Conservation (phyloP, 495 filamentous ascomycete species). For the Evernia prunastri region DNA sequence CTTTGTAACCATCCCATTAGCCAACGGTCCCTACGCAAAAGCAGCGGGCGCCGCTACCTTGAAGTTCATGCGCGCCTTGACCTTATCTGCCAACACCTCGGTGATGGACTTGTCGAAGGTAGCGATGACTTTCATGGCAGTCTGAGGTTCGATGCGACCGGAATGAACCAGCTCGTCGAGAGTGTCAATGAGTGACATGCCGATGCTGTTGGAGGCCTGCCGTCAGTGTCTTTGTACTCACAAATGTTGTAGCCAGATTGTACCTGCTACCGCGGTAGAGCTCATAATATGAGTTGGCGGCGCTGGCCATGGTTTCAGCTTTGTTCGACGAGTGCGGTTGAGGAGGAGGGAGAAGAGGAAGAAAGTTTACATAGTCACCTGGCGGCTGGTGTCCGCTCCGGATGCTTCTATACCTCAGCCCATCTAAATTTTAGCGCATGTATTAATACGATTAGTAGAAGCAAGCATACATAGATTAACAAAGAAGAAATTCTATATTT, state of each 20-base stretch:
- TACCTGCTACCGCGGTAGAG: constrained; percentile 97
- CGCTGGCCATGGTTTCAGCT: constrained; percentile 18
- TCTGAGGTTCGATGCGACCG: constrained; percentile 89
- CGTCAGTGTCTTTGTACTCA: constrained; percentile 20
- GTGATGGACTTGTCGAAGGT: constrained; percentile 89
- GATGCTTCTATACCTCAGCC: too few relatives aligned
- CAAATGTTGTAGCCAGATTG: constrained; percentile 18
- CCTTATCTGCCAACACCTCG: constrained; percentile 80
- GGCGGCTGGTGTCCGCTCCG: too few relatives aligned
- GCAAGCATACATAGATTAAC: too few relatives aligned
- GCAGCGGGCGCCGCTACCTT: constrained; percentile 58
- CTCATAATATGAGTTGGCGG: constrained; percentile 65
- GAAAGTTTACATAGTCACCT: background rate
- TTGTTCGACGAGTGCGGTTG: background rate
- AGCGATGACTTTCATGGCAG: constrained; percentile 93
- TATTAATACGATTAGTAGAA: too few relatives aligned
- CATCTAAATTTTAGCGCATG: too few relatives aligned
- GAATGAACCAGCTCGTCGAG: constrained; percentile 93
- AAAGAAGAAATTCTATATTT: too few relatives aligned
- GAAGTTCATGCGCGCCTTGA: constrained; percentile 85
- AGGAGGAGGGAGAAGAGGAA: background rate
- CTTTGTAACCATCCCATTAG: constrained; percentile 40
- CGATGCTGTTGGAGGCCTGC: constrained; percentile 57
- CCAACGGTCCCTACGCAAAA: background rate
- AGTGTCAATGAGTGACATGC: constrained; percentile 84